Evolutionary conservation across 257 asterid genomes (phyloP).

Genomic region (Verbena officinalis): DNA sequence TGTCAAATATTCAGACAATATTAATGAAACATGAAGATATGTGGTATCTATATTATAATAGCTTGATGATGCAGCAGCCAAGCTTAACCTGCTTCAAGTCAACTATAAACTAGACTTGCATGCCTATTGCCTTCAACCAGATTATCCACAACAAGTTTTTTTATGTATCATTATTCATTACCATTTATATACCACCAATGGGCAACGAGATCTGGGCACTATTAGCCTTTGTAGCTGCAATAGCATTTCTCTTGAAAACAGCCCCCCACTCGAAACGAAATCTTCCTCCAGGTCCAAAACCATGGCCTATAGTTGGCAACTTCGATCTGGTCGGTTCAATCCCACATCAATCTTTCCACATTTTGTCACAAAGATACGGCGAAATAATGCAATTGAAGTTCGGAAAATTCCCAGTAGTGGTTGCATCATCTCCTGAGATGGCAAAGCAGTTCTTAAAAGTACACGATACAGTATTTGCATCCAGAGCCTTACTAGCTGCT

Average conservation of each 20-base stretch:
- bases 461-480: slow-evolving; percentile 35
- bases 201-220: too few species aligned
- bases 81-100: too few species aligned
- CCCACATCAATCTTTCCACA: slow-evolving; percentile 34
- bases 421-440: slow-evolving; percentile 36
- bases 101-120: too few species aligned
- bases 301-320: slow-evolving; percentile 39
- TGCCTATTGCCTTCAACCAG: too few species aligned
- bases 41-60: too few species aligned
- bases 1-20: too few species aligned
- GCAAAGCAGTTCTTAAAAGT: slow-evolving; percentile 35
- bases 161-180: too few species aligned
- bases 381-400: slow-evolving; percentile 29
- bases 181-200: too few species aligned
- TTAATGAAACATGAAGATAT: too few species aligned
- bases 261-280: not conserved
- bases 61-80: too few species aligned
- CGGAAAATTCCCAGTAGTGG: slow-evolving; percentile 28
- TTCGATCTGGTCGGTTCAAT: slow-evolving; percentile 26
- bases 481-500: slow-evolving; percentile 42
- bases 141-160: too few species aligned
- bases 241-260: slow-evolving; percentile 15
- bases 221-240: not conserved
- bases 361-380: slow-evolving; percentile 24
- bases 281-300: slow-evolving; percentile 37